Evolutionary conservation across 139 green algal species (phyloP), one percentile per base, ranked within the genome.

Genomic region (Chlorella sp.): DNA sequence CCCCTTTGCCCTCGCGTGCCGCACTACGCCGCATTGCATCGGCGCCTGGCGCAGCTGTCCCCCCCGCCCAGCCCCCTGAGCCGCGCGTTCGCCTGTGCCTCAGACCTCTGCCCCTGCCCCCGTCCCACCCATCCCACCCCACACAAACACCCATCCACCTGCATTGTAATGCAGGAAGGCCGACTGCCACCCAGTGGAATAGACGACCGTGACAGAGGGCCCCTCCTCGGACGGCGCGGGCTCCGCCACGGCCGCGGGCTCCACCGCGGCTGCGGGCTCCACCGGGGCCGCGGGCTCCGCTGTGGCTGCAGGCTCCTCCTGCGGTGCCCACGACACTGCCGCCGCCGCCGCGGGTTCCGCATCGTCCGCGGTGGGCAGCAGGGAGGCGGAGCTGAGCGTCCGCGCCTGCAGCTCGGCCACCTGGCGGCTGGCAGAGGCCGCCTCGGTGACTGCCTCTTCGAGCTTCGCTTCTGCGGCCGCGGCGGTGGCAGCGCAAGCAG

Each of bases 111-210:
- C 41, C n/a, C 12, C 25, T 65, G 25, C 23, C 12, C 12, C 25
- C 21, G n/a, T 58, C 48, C n/a, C 19, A 8, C 55, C 55, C 27
- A 63, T 33, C 25, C 27, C 55, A 21, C 55, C 55, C 55, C 55
- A 63, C 25, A 15, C 14, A 63, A 43, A 15, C 31, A 74, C 67
- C 31, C 51, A 74, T 35, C 33, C 53, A 77, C 67, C 67, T 33
- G 36, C 41, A 23, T 56, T 60, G 72, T 72, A 71, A 31, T 82
- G 77, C 42, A 82, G 41, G 68, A 66, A 77, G 0, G 77, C 77
- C 1, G 33, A 6, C 29, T 50, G 35, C 77, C 77, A 82, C 31
- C 55, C 53, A 0, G 77, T 82, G 31, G 63, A 56, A 14, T 82
- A 82, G 23, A 71, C 65, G 2, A 81, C 29, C 2, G 75, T 81